phyloP scores from a whole-genome alignment of 2,329 filamentous ascomycete genomes.

The Epichloe festucae region DNA sequence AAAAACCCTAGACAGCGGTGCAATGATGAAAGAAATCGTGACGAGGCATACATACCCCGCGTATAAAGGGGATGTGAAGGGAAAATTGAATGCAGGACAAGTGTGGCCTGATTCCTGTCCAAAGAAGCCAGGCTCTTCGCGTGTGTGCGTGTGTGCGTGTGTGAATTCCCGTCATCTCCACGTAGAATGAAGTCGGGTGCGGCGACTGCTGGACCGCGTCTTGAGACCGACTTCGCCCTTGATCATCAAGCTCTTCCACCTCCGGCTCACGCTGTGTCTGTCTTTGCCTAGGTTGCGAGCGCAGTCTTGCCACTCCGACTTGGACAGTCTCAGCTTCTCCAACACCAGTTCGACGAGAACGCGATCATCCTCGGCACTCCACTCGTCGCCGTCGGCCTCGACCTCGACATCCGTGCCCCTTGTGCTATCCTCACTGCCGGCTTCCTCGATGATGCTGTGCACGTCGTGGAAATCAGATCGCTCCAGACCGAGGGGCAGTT shows the following conservation, averaged over 20 bases:
- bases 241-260: slow-evolving; percentile 51
- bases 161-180: slow-evolving; percentile 22
- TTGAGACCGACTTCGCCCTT: slow-evolving; percentile 48
- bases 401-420: slow-evolving; percentile 27
- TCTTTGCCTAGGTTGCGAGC: slow-evolving; percentile 50
- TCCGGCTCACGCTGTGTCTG: slow-evolving; percentile 38
- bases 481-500: slow-evolving; percentile 46
- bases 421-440: slow-evolving; percentile 11
- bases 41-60: background rate
- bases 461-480: slow-evolving; percentile 45
- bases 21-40: no score
- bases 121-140: background rate
- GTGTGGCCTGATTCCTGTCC: slow-evolving; percentile 6
- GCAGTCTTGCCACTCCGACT: slow-evolving; percentile 55
- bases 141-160: background rate
- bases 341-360: slow-evolving; percentile 54
- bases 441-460: slow-evolving; percentile 20
- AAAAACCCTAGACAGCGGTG: background rate
- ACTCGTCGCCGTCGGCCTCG: slow-evolving; percentile 34
- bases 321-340: slow-evolving; percentile 51
- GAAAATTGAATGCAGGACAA: background rate
- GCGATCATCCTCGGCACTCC: slow-evolving; percentile 52
- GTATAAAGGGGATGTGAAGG: background rate
- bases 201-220: slow-evolving; percentile 24
- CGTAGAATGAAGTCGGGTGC: slow-evolving; percentile 38